Conservation (phyloP, 805 yeast genomes). For the Kurtzmaniella fragi region DNA sequence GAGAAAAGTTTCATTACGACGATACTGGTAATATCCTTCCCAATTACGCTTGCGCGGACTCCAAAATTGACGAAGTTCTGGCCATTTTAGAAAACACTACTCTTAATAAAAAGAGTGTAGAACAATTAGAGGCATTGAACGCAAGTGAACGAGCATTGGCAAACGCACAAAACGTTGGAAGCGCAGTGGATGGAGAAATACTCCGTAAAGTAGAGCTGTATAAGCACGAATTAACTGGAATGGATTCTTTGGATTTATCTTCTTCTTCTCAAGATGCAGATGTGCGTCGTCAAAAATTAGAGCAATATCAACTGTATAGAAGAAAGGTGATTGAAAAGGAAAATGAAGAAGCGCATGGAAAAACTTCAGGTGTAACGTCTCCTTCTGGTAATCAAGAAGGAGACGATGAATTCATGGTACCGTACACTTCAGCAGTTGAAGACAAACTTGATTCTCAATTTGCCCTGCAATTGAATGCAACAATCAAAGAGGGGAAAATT, state of each 20-base stretch:
- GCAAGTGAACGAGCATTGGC: constrained; percentile 58
- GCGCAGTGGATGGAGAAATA: constrained; percentile 26
- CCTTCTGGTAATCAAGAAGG: constrained; percentile 3
- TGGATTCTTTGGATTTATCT: constrained; percentile 38
- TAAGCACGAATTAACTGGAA: constrained; percentile 39
- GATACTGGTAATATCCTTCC: constrained; percentile 59
- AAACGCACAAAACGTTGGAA: constrained; percentile 46
- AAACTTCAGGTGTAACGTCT: constrained; percentile 1
- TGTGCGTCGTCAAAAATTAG: constrained; percentile 46
- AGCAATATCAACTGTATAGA: constrained; percentile 54
- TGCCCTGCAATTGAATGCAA: constrained; percentile 49
- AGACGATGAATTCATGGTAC: constrained; percentile 40
- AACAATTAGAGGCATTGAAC: constrained; percentile 49
- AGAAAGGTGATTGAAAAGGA: constrained; percentile 57
- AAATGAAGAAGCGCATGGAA: constrained; percentile 23
- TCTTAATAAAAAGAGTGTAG: constrained; percentile 44
- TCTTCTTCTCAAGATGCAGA: constrained; percentile 43
- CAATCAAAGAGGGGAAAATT: constrained; percentile 50
- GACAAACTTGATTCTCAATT: constrained; percentile 58
- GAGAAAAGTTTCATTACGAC: constrained; percentile 51
- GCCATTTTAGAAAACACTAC: constrained; percentile 33
- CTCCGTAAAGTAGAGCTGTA: constrained; percentile 27
- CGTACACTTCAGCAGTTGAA: constrained; percentile 65
- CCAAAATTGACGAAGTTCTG: constrained; percentile 34
- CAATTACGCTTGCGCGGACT: constrained; percentile 46